Percentiles rank a stretch among this genome's conserved stretches.
Evolutionary conservation across 352 stramenopile species (phyloP).

Genomic region (Globisporangium nunn): DNA sequence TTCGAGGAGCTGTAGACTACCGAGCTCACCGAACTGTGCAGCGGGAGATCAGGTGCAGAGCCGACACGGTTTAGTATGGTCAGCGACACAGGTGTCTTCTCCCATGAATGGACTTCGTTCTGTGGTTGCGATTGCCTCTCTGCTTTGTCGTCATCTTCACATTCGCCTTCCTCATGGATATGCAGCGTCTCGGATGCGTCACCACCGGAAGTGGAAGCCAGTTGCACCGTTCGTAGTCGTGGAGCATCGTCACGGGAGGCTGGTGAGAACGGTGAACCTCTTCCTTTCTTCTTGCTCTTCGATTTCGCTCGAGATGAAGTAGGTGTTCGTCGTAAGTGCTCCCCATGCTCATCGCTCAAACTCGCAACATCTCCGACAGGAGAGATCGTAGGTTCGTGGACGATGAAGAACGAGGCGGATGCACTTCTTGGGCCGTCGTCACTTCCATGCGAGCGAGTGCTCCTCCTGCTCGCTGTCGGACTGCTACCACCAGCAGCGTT

Average conservation of each 20-base stretch:
- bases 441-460: not conserved
- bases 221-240: not conserved
- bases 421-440: slow-evolving; percentile 2
- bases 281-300: slow-evolving; percentile 8
- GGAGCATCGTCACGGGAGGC: not conserved
- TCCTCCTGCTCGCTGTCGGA: not conserved
- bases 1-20: slow-evolving; percentile 63
- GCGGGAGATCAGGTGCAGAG: slow-evolving; percentile 52
- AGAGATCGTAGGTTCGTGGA: slow-evolving; percentile 42
- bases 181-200: not conserved
- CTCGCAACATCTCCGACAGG: slow-evolving; percentile 18
- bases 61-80: slow-evolving; percentile 55
- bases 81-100: slow-evolving; percentile 2
- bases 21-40: slow-evolving; percentile 41
- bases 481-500: not conserved
- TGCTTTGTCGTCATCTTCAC: not conserved
- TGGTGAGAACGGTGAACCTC: not conserved
- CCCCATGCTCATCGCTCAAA: not conserved
- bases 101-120: not conserved
- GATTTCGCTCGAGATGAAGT: not conserved
- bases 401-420: slow-evolving; percentile 56
- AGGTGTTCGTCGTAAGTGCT: not conserved
- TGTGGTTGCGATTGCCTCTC: slow-evolving; percentile 3
- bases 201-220: not conserved
- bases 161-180: slow-evolving; percentile 7